Evolutionary conservation across 2,329 filamentous ascomycete species (phyloP).

Genomic region (Aspergillus brunneoviolaceus): DNA sequence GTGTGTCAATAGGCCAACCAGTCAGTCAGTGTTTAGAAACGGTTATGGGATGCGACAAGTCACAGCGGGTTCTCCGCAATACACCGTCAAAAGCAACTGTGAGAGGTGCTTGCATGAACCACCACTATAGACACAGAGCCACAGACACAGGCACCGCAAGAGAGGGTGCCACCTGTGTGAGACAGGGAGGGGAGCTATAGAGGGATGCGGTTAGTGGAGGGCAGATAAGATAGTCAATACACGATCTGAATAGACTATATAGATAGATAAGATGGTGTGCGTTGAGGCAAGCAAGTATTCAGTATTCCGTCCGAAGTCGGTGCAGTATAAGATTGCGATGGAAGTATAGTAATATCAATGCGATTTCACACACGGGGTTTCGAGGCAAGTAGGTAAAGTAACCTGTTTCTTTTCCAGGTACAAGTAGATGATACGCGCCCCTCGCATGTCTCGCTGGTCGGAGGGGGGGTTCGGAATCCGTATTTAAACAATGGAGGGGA

Average conservation of each 20-base stretch:
- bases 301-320: neutral
- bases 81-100: neutral
- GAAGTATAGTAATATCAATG: neutral
- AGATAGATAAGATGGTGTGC: slow-evolving; percentile 1
- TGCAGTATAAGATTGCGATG: neutral
- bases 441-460: slow-evolving; percentile 4
- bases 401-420: neutral
- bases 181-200: neutral
- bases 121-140: neutral
- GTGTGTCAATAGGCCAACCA: neutral
- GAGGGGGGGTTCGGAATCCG: neutral
- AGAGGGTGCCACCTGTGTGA: neutral
- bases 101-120: slow-evolving; percentile 3
- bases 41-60: slow-evolving; percentile 10
- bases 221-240: neutral
- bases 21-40: neutral
- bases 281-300: neutral
- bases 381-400: neutral
- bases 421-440: slow-evolving; percentile 11
- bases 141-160: neutral
- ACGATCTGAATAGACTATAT: neutral
- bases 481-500: slow-evolving; percentile 1
- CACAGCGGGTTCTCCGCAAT: slow-evolving; percentile 6
- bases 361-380: neutral
- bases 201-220: neutral